Conservation (phyloP, 164 flowering plant species). For the Akebia trifoliata region DNA sequence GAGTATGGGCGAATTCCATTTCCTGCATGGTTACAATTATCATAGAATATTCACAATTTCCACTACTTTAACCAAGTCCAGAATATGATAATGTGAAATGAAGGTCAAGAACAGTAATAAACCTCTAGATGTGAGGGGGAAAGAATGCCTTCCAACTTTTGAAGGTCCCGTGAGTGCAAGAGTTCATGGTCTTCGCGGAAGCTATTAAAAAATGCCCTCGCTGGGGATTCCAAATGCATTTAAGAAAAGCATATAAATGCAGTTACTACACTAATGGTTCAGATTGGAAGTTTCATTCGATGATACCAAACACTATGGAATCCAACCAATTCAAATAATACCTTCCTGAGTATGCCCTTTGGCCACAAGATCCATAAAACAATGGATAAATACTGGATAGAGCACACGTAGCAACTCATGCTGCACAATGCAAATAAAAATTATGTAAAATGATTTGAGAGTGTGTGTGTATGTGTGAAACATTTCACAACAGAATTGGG, state of each 20-base stretch:
- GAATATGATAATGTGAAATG: not conserved
- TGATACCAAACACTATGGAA: slow-evolving; percentile 4
- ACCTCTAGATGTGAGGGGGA: slow-evolving; percentile 95
- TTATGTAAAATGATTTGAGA: not conserved
- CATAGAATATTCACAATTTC: not conserved
- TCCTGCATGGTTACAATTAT: slow-evolving; percentile 43
- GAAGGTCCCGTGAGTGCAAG: slow-evolving; percentile 84
- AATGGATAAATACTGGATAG: slow-evolving; percentile 93
- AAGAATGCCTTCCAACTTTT: slow-evolving; percentile 90
- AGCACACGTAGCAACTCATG: slow-evolving; percentile 94
- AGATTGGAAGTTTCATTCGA: not conserved
- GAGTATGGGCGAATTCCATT: slow-evolving; percentile 92
- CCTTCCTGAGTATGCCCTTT: slow-evolving; percentile 89
- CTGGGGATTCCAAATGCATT: slow-evolving; percentile 30
- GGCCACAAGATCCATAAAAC: slow-evolving; percentile 94
- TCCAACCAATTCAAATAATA: slow-evolving; percentile 16
- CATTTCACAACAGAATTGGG: not conserved
- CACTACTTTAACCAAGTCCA: not conserved
- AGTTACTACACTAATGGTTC: not conserved
- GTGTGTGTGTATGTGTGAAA: not conserved
- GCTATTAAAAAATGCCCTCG: slow-evolving; percentile 72
- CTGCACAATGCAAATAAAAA: slow-evolving; percentile 36
- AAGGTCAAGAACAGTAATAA: slow-evolving; percentile 13
- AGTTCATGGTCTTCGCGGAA: slow-evolving; percentile 95
- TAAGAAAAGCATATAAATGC: slow-evolving; percentile 2